Base-by-base conservation (phyloP, 495 filamentous ascomycete species). In the Coniosporium apollinis region DNA sequence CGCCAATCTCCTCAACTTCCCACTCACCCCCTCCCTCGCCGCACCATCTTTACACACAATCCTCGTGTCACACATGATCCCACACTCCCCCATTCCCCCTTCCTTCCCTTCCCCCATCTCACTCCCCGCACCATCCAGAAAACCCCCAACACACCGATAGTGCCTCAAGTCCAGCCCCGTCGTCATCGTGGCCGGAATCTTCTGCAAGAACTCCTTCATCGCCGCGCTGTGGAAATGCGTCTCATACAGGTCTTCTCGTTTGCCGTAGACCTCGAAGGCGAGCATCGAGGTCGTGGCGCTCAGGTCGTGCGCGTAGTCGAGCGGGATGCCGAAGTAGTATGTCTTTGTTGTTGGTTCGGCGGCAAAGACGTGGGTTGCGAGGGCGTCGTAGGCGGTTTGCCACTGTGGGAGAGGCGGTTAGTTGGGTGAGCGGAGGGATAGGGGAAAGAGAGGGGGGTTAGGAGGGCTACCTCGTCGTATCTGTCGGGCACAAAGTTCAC, bases 251-350 rank as follows among this genome's bases (percentile, higher is more conserved):
- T 50, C 47, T 36, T 42, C 47, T 18, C 44, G 34, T 1, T 15
- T 37, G 3, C 41, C 37, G 33, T 50, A 50, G 15, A 42, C 30
- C 29, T 47, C 47, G 29, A 50, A 50, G 6, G 47, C 47, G 21
- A 50, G 34, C 44, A 50, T 47, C 25, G 26, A 37, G 0, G 45
- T 50, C 19, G 47, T 42, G 21, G 34, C 39, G 10, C 28, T 36
- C 26, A 44, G 37, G 34, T 48, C 39, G 30, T 45, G 26, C 5
- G 34, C 42, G 42, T 51, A 48, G 28, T 48, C 48, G 20, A 45
- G 16, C 7, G 45, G 48, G 21, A 48, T 45, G 8, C 45, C 45
- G 36, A 51, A 51, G 38, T 48, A 48, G 30, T 48, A 51, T 29
- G 48, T 40, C 37, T 42, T 37, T 2, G 45, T 48, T 2, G 41